Conservation (phyloP, 257 asterid species). For the Eucommia ulmoides region DNA sequence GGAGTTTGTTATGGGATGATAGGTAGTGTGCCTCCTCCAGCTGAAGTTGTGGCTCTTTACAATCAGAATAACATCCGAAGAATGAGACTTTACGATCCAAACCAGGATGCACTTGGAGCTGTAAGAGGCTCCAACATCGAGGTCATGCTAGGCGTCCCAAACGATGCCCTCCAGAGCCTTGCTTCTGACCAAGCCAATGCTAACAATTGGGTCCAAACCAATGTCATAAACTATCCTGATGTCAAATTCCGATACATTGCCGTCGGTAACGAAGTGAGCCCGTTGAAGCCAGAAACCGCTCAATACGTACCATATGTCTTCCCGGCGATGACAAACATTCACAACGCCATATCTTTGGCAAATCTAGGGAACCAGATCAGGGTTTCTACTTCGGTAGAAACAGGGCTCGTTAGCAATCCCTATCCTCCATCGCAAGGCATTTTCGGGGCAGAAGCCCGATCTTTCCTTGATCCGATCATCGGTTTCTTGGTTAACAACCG, state of each 20-base stretch:
- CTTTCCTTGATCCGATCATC: constrained; percentile 16
- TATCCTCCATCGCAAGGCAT: constrained; percentile 18
- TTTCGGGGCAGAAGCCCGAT: constrained; percentile 10
- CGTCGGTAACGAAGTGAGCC: constrained; percentile 47
- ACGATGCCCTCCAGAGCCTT: constrained; percentile 14
- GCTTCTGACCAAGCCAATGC: constrained; percentile 37
- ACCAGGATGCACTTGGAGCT: constrained; percentile 19
- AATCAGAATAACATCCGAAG: constrained; percentile 23
- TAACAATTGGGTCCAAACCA: too few relatives aligned
- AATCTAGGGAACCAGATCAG: constrained; percentile 18
- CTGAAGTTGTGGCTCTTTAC: constrained; percentile 22
- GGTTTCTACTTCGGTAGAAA: constrained; percentile 29
- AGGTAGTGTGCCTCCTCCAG: constrained; percentile 19
- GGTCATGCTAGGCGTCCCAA: constrained; percentile 24
- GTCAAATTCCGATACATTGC: constrained; percentile 36
- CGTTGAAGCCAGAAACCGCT: constrained; percentile 14
- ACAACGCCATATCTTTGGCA: constrained; percentile 13
- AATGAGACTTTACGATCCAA: constrained; percentile 25
- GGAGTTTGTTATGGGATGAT: constrained; percentile 26
- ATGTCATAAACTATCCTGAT: constrained; percentile 26
- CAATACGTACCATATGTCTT: constrained; percentile 15
- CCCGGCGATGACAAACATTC: constrained; percentile 24
- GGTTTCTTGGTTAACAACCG: constrained; percentile 10
- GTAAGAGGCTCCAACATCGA: constrained; percentile 24
- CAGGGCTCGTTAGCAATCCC: constrained; percentile 13